Conservation (phyloP, 2,329 filamentous ascomycete species). For the Ophiostoma australiae region DNA sequence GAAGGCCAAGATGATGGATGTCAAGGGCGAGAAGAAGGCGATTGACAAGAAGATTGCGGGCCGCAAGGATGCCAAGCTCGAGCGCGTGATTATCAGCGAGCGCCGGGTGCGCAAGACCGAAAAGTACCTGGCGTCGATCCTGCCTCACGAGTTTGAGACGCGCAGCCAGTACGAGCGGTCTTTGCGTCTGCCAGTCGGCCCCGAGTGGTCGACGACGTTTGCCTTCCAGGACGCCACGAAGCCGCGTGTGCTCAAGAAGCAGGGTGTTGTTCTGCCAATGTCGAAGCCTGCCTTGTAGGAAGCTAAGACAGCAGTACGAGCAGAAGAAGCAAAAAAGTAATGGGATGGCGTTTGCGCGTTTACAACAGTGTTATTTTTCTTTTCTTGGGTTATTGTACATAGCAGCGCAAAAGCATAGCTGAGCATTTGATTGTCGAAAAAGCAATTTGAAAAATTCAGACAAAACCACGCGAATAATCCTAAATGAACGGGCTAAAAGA, state of each 20-base stretch:
- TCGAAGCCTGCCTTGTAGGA: conserved; percentile 57
- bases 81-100: conserved; percentile 87
- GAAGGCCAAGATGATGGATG: conserved; percentile 43
- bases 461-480: background rate
- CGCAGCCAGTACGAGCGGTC: conserved; percentile 85
- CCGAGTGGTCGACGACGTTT: conserved; percentile 95
- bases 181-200: conserved; percentile 78
- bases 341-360: conserved; percentile 15
- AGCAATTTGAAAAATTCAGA: background rate
- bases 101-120: conserved; percentile 85
- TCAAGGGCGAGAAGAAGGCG: conserved; percentile 39
- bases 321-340: background rate
- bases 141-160: conserved; percentile 88
- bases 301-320: background rate
- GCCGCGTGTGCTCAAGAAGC: conserved; percentile 84
- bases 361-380: background rate
- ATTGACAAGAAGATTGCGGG: conserved; percentile 71
- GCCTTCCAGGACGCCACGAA: conserved; percentile 86
- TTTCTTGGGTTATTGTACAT: background rate
- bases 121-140: conserved; percentile 75
- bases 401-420: background rate
- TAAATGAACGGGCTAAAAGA: background rate
- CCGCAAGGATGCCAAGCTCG: conserved; percentile 75
- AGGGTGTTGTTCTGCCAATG: conserved; percentile 84
- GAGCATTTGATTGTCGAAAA: conserved; percentile 2